Percentiles rank a stretch among this genome's conserved stretches.
Conservation (phyloP, 2,329 filamentous ascomycete species). For the Fonsecaea monophora region DNA sequence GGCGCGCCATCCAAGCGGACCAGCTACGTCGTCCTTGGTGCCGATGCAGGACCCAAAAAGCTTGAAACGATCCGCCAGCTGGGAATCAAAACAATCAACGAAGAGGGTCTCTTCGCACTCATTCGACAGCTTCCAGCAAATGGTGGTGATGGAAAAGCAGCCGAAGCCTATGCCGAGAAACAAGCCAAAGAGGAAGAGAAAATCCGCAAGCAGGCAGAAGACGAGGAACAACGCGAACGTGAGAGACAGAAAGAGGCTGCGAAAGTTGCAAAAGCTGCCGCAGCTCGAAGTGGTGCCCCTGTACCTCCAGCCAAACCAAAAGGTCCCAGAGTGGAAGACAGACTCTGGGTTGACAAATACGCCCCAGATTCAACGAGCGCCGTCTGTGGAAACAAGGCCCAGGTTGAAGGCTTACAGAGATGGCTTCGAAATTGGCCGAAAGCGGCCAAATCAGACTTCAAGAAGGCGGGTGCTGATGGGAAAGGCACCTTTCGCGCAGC, state of each 20-base stretch:
- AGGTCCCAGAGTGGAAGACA: constrained; percentile 59
- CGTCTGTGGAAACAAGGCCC: constrained; percentile 92
- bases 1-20: constrained; percentile 88
- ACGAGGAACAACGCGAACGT: constrained; percentile 85
- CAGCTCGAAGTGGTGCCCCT: constrained; percentile 49
- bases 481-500: constrained; percentile 84
- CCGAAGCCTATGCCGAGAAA: constrained; percentile 83
- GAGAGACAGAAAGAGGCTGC: constrained; percentile 55
- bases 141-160: constrained; percentile 86
- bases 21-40: constrained; percentile 87
- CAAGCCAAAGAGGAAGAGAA: constrained; percentile 84
- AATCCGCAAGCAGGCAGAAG: constrained; percentile 76
- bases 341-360: constrained; percentile 94
- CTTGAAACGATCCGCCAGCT: constrained; percentile 81
- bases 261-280: constrained; percentile 51
- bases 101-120: constrained; percentile 86
- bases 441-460: constrained; percentile 79
- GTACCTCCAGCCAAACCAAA: constrained; percentile 51
- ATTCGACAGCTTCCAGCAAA: constrained; percentile 81
- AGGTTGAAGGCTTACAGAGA: constrained; percentile 85
- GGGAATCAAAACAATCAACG: constrained; percentile 89
- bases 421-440: constrained; percentile 87
- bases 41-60: constrained; percentile 92
- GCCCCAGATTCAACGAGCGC: constrained; percentile 83
- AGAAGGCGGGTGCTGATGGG: constrained; percentile 81